Conservation (phyloP, 371 early-diverging fungal species). For the Chytridium lagenaria region DNA sequence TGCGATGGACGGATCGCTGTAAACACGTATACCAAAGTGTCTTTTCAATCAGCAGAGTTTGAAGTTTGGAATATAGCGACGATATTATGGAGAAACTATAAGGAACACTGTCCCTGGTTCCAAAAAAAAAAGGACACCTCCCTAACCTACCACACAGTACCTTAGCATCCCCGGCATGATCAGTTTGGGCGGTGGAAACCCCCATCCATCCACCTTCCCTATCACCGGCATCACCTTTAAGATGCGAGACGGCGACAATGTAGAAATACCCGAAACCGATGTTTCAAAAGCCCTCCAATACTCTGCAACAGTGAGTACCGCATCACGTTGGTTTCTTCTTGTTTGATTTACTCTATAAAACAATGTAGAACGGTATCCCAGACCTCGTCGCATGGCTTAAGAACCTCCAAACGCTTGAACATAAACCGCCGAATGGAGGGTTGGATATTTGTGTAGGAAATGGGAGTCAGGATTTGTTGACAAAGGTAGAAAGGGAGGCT, state of each 20-base stretch:
- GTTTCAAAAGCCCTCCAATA: constrained; percentile 54
- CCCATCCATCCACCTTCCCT: constrained; percentile 71
- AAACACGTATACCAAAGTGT: too few species aligned
- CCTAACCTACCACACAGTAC: background rate
- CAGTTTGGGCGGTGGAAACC: constrained; percentile 67
- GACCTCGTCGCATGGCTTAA: constrained; percentile 68
- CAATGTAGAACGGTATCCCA: constrained; percentile 59
- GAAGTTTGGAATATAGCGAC: too few species aligned
- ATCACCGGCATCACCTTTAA: constrained; percentile 67
- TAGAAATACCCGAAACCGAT: constrained; percentile 48
- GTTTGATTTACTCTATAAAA: background rate
- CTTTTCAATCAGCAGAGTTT: too few species aligned
- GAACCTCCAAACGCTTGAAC: constrained; percentile 66
- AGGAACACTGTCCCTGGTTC: too few species aligned
- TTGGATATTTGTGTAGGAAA: constrained; percentile 70
- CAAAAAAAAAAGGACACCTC: too few species aligned
- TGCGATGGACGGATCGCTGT: too few species aligned
- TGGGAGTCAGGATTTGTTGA: constrained; percentile 79
- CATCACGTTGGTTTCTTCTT: constrained; percentile 34
- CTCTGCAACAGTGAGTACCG: constrained; percentile 43
- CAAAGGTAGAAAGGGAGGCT: constrained; percentile 66
- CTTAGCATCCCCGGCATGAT: constrained; percentile 61
- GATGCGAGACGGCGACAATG: constrained; percentile 64
- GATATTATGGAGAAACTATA: too few species aligned
- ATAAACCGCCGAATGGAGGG: constrained; percentile 55